Evolutionary conservation across 208 protist genomes (phyloP).

Genomic region (Porcisia hertigi): DNA sequence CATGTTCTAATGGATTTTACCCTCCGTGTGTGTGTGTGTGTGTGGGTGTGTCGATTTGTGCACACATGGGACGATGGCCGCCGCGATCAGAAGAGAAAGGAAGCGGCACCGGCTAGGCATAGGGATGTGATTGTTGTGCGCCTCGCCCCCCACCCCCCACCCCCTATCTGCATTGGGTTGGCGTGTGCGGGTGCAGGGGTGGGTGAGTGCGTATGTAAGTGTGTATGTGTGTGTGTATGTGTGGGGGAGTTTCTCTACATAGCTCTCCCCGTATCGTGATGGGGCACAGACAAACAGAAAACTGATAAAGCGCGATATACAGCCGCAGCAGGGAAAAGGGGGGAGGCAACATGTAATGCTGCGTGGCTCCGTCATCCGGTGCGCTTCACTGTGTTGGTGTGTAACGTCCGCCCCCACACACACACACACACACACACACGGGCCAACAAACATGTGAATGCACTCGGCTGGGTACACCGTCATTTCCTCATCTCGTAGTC

Average conservation of each 20-base stretch:
- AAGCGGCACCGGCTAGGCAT: not conserved
- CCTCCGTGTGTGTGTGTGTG: not conserved
- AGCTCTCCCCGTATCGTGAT: not conserved
- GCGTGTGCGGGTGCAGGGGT: not conserved
- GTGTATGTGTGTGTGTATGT: not conserved
- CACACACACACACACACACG: no score
- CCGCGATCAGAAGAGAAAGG: not conserved
- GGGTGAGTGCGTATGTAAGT: not conserved
- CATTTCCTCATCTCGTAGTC: no score
- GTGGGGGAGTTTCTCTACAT: slow-evolving; percentile 1
- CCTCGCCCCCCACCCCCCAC: not conserved
- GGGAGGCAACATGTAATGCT: no score
- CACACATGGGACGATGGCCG: not conserved
- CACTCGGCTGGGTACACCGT: no score
- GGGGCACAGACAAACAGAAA: not conserved
- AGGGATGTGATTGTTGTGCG: not conserved
- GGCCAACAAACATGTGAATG: no score
- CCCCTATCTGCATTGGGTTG: not conserved
- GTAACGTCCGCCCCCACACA: no score
- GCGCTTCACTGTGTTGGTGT: no score
- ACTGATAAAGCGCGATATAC: not conserved
- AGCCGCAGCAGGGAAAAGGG: not conserved
- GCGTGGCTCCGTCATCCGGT: not conserved
- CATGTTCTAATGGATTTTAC: not conserved
- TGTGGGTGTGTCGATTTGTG: not conserved